Percentiles rank a stretch among this genome's conserved stretches.
Evolutionary conservation across 805 yeast species (phyloP).

Genomic region (Limtongia smithiae): DNA sequence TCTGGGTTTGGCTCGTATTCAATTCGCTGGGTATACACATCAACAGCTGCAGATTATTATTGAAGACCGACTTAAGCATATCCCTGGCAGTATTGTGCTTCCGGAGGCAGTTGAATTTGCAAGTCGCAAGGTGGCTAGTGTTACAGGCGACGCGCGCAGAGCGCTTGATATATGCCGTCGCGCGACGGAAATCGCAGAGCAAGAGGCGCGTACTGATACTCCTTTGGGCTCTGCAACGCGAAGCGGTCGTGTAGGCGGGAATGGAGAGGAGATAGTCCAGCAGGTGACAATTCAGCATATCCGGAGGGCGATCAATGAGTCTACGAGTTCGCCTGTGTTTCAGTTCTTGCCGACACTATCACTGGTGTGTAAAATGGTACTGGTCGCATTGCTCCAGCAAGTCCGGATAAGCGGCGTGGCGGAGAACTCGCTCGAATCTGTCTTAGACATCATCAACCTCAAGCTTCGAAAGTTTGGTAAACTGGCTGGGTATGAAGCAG

Average conservation of each 20-base stretch:
- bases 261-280: constrained; percentile 20
- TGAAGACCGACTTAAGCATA: constrained; percentile 57
- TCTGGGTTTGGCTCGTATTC: constrained; percentile 79
- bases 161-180: constrained; percentile 83
- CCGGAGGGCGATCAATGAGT: constrained; percentile 72
- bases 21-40: constrained; percentile 83
- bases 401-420: constrained; percentile 64
- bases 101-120: constrained; percentile 87
- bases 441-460: constrained; percentile 48
- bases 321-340: constrained; percentile 69
- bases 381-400: constrained; percentile 64
- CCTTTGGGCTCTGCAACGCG: constrained; percentile 30
- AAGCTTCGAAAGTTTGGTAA: constrained; percentile 21
- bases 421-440: constrained; percentile 70
- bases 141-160: constrained; percentile 95
- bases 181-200: constrained; percentile 84
- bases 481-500: constrained; percentile 9
- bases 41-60: constrained; percentile 75
- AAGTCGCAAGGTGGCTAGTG: constrained; percentile 89
- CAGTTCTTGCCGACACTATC: constrained; percentile 58
- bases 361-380: constrained; percentile 63
- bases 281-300: constrained; percentile 70
- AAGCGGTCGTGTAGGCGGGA: constrained; percentile 19
- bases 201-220: constrained; percentile 41
- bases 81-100: constrained; percentile 41